Percentiles rank a stretch among this genome's conserved stretches.
These are phyloP conservation scores for Wallacemonas sp. DNA, from an alignment of 208 protist species.

Conservation along the genomic window DNA sequence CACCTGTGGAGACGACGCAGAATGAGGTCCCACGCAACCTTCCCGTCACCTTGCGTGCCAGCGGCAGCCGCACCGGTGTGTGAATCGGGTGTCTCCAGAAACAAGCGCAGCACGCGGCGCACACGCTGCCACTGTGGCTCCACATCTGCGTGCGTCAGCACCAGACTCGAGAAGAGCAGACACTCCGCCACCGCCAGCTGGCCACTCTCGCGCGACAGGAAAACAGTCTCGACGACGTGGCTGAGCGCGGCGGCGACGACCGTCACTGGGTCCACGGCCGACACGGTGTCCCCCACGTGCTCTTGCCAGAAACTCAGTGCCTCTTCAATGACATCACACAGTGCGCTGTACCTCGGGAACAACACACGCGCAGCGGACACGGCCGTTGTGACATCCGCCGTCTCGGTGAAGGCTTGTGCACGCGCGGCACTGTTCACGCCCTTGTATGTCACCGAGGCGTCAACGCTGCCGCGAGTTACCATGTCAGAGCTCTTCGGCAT, in stretches of 20 bases:
- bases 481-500: conserved; percentile 13
- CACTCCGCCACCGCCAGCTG: conserved; percentile 34
- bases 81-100: neutral
- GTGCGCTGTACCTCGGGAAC: neutral
- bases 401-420: conserved; percentile 3
- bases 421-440: conserved; percentile 10
- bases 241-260: neutral
- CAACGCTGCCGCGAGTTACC: conserved; percentile 17
- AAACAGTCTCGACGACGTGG: neutral
- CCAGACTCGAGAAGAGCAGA: conserved; percentile 51
- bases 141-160: conserved; percentile 10
- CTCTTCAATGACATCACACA: conserved; percentile 13
- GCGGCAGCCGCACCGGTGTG: no score
- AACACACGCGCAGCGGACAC: neutral
- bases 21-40: conserved; percentile 21
- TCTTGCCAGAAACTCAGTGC: conserved; percentile 1
- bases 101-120: neutral
- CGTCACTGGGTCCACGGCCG: neutral
- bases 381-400: neutral
- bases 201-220: neutral
- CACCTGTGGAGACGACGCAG: conserved; percentile 32
- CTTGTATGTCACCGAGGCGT: conserved; percentile 37
- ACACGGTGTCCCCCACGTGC: no score
- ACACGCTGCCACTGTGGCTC: conserved; percentile 5
- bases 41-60: no score